Base-by-base conservation (phyloP, 768 basidiomycete genomes). In the Trametes coccinea region DNA sequence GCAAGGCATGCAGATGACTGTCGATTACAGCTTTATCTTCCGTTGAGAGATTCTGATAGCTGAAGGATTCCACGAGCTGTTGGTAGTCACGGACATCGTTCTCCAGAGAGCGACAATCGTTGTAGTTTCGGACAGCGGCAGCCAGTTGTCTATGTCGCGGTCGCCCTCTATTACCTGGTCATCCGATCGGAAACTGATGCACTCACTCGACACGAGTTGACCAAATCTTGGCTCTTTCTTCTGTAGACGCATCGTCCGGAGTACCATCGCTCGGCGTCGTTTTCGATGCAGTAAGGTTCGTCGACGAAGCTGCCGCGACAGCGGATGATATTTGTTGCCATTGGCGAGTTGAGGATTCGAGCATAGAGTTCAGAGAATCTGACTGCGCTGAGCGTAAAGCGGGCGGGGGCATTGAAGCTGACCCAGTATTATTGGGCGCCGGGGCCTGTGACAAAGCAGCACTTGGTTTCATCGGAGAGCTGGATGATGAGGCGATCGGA, bases 161-260 rank as follows among this genome's bases (percentile, higher is more conserved):
- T 30, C 13, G 29, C n/a, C 41, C 30, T 34, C 31, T 9, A 31
- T 41, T 40, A 40, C 13, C 39, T 16, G 5, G 8, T n/a, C 13
- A 50, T 29, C 5, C 7, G 33, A 31, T 3, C 22, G 22, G 22
- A 1, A 22, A 22, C 22, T 14, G 27, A 14, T 17, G 27, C 10
- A 64, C 62, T 64, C 58, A 64, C 62, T 60, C 62, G 22, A 64
- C 52, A 13, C 62, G 62, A 17, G 14, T 60, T n/a, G 62, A 47
- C 62, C 62, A 64, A 11, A 64, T 56, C 30, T 53, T 59, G 5
- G 44, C 47, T 34, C 30, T 56, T 6, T 64, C 62, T 17, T 64
- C 62, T 1, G 31, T 13, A 9, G 44, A 34, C 2, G 33, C 3
- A 22, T 59, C 53, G n/a, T 53, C 57, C 13, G 50, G 17, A 1